Conservation (phyloP, 768 basidiomycete genomes). For the Mycena epipterygia region DNA sequence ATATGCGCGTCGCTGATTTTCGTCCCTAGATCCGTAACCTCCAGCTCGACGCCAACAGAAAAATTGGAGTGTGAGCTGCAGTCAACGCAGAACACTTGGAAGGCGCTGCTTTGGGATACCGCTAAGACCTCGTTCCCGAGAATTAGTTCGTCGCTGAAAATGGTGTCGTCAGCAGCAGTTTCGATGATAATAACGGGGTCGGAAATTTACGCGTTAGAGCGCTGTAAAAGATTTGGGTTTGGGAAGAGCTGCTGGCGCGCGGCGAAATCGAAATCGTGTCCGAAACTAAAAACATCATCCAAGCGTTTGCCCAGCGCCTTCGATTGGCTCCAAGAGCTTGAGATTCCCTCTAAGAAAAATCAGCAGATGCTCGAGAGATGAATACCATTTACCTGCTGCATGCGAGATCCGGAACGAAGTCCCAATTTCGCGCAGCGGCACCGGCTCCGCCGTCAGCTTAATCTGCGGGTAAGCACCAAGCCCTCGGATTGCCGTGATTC, state of each 20-base stretch:
- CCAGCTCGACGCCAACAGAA: conserved; percentile 25
- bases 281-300: background rate
- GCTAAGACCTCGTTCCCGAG: background rate
- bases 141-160: background rate
- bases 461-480: background rate
- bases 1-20: conserved; percentile 7
- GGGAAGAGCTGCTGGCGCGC: conserved; percentile 23
- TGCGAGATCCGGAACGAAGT: conserved; percentile 16
- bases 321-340: background rate
- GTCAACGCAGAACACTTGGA: conserved; percentile 26
- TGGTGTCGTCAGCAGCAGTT: background rate
- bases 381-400: background rate
- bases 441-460: background rate
- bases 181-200: background rate
- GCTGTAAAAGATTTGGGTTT: background rate
- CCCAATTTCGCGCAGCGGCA: conserved; percentile 15
- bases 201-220: background rate
- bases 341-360: background rate
- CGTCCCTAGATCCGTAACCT: background rate
- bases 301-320: background rate
- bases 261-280: conserved; percentile 4
- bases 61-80: conserved; percentile 19
- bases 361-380: background rate
- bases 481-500: background rate
- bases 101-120: background rate